A percentile compares a stretch with the other conserved stretches of the same genome.
Conservation (phyloP, 2,329 filamentous ascomycete species). For the Microsporum canis region DNA sequence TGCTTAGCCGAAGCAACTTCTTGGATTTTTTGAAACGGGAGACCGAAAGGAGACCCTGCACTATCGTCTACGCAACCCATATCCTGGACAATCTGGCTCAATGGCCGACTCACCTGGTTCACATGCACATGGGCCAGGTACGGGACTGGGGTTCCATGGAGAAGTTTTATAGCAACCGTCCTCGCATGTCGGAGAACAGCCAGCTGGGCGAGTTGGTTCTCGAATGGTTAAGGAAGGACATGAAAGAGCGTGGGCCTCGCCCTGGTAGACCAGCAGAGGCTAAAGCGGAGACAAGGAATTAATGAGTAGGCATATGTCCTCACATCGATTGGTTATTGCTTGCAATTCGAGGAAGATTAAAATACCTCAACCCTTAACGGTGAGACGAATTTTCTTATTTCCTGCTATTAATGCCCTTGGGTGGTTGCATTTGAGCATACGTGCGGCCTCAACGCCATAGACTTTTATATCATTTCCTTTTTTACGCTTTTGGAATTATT, state of each 20-base stretch:
- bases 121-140: conserved; percentile 83
- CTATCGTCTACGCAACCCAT: conserved; percentile 94
- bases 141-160: conserved; percentile 74
- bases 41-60: conserved; percentile 70
- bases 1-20: conserved; percentile 75
- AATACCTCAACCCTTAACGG: conserved; percentile 12
- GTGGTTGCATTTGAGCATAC: conserved; percentile 11
- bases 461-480: conserved; percentile 8
- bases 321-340: not conserved
- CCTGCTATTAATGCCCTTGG: conserved; percentile 11
- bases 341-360: not conserved
- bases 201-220: conserved; percentile 78
- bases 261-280: conserved; percentile 45
- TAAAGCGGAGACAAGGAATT: not conserved
- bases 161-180: conserved; percentile 49
- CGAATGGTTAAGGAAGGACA: conserved; percentile 71
- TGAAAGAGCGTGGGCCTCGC: conserved; percentile 66
- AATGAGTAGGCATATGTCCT: not conserved
- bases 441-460: conserved; percentile 17
- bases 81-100: conserved; percentile 89
- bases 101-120: conserved; percentile 91
- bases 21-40: conserved; percentile 75
- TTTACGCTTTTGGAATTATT: conserved; percentile 11
- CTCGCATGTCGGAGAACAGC: conserved; percentile 59
- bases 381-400: conserved; percentile 10